Base-by-base conservation (phyloP, 2,329 filamentous ascomycete species). In the Aspergillus proliferans region DNA sequence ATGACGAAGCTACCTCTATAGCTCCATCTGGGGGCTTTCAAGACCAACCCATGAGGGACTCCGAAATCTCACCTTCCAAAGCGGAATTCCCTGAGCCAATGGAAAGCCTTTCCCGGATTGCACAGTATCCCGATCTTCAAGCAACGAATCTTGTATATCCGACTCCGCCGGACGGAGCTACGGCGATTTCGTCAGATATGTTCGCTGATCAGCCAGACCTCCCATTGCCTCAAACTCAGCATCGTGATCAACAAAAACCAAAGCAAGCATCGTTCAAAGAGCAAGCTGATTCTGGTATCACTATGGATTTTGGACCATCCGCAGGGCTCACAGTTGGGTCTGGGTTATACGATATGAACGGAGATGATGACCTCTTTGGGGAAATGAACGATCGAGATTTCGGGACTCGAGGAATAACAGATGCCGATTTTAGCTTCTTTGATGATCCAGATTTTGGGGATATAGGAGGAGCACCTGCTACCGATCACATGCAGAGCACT, bases 351-450 rank as follows among this genome's bases (percentile, higher is more conserved):
- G 69, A 69, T 54, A 67, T 65, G 3, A 69, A 65, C 22, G 68
- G 63, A 24, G 70, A 74, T 42, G 80, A 83, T 52, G 80, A 83
- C 59, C 66, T 83, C 1, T 83, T 83, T 50, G 78, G 76, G 12
- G 78, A 81, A 47, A 75, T 79, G 63, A 75, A 80, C 44, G 76
- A 75, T 44, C 75, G 73, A 45, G 71, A 73, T 43, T 80, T 80
- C 59, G 76, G 70, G 19, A 67, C 71, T n/a, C 76, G 76, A 56
- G 75, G 73, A n/a, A 74, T 82, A 19, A 81, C 76, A 2, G 81
- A 84, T 57, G 80, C 76, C 3, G 81, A 85, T 57, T 85, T 84
- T 62, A 82, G 76, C 59, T 85, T 84, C 61, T 85, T 85, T 56
- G 81, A 85, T 59, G 76, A 78, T 28, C 76, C 76, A 43, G 71